These are phyloP conservation scores for Thelonectria discophora DNA, from an alignment of 2,329 filamentous ascomycete genomes.

Conservation along the genomic window DNA sequence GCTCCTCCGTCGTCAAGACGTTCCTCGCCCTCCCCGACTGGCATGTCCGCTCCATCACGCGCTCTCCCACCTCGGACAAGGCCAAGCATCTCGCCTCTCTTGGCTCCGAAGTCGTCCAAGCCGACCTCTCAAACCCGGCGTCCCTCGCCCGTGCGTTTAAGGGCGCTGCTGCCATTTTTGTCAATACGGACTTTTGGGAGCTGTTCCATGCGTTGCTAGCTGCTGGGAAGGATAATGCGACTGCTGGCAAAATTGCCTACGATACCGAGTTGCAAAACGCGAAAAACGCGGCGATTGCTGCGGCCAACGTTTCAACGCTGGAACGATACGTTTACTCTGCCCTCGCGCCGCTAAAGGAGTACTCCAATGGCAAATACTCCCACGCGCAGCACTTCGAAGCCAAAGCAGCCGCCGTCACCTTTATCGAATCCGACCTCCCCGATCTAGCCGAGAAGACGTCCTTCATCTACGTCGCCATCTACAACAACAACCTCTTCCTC, in stretches of 20 bases:
- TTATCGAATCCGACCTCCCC: slow-evolving; percentile 53
- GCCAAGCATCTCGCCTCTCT: slow-evolving; percentile 49
- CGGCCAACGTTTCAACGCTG: slow-evolving; percentile 50
- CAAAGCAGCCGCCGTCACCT: slow-evolving; percentile 58
- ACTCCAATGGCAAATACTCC: slow-evolving; percentile 53
- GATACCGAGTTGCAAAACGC: slow-evolving; percentile 59
- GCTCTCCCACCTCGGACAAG: slow-evolving; percentile 50
- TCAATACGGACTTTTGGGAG: slow-evolving; percentile 62
- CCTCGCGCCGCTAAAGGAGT: slow-evolving; percentile 55
- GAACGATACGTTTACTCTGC: slow-evolving; percentile 60
- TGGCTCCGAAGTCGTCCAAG: slow-evolving; percentile 55
- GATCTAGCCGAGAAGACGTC: slow-evolving; percentile 52
- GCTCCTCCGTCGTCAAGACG: slow-evolving; percentile 56
- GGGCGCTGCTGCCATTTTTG: slow-evolving; percentile 58
- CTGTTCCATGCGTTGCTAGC: slow-evolving; percentile 51
- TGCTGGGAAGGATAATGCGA: slow-evolving; percentile 46
- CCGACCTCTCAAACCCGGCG: slow-evolving; percentile 52
- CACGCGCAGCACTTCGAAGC: slow-evolving; percentile 60
- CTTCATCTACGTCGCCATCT: slow-evolving; percentile 37
- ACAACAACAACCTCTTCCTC: slow-evolving; percentile 36
- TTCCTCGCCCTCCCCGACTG: slow-evolving; percentile 51
- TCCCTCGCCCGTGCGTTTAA: slow-evolving; percentile 52
- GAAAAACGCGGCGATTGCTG: slow-evolving; percentile 62
- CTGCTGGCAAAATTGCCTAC: slow-evolving; percentile 51
- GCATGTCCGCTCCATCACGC: slow-evolving; percentile 57